phyloP scores from a whole-genome alignment of 331 rosid species.

The Prunus yedoensis region DNA sequence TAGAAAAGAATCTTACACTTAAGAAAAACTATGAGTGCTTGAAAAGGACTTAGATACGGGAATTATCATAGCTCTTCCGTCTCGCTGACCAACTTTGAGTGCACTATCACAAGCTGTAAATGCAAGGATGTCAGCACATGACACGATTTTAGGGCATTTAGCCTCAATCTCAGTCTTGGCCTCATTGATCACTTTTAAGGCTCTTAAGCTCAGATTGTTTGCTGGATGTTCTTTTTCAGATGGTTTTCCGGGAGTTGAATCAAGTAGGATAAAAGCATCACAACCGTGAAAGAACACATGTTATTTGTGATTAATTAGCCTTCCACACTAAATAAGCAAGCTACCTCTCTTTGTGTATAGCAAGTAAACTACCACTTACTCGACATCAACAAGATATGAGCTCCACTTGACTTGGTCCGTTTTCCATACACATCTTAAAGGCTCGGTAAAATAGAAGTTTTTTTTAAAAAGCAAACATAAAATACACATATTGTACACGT shows the following conservation, averaged over 20 bases:
- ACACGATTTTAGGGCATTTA: conserved; percentile 33
- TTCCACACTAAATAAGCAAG: too few species aligned
- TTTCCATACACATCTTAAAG: too few species aligned
- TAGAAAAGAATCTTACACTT: too few species aligned
- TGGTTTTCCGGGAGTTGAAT: conserved; percentile 23
- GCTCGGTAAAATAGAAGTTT: too few species aligned
- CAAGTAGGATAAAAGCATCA: conserved; percentile 22
- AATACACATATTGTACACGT: too few species aligned
- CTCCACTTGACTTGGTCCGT: too few species aligned
- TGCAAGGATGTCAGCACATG: conserved; percentile 44
- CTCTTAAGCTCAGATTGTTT: conserved; percentile 34
- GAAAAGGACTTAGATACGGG: too few species aligned
- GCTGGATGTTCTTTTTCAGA: conserved; percentile 21
- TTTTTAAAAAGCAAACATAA: too few species aligned
- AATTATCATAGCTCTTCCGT: conserved; percentile 16
- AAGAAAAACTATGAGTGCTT: too few species aligned
- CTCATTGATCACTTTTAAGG: conserved; percentile 38
- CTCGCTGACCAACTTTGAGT: conserved; percentile 27
- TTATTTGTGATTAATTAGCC: background rate
- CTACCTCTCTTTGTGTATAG: too few species aligned
- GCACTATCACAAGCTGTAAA: conserved; percentile 38
- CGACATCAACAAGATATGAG: too few species aligned
- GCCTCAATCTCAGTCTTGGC: conserved; percentile 37
- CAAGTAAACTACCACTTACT: too few species aligned
- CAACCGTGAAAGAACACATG: conserved; percentile 21